phyloP scores from a whole-genome alignment of 1,284 basidiomycete genomes.

The Ceratobasidium sp. region DNA sequence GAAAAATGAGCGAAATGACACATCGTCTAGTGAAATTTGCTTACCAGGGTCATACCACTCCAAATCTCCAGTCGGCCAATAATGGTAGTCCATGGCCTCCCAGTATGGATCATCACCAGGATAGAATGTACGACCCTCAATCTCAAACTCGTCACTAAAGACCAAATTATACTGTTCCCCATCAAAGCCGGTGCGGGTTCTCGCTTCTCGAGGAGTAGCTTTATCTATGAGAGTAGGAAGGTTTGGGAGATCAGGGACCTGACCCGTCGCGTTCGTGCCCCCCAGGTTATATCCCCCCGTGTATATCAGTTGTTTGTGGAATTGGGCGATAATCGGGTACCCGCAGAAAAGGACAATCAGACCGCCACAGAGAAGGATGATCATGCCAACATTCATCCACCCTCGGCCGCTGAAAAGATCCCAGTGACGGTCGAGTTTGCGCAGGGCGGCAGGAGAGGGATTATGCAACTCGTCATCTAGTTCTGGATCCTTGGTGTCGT shows the following conservation, averaged over 20 bases:
- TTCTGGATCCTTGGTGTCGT: constrained; percentile 43
- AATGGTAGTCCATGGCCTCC: constrained; percentile 60
- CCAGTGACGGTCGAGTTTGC: constrained; percentile 40
- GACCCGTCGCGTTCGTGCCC: constrained; percentile 68
- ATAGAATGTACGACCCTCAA: constrained; percentile 58
- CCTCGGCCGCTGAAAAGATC: constrained; percentile 42
- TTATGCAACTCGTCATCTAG: constrained; percentile 43
- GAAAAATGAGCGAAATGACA: constrained; percentile 1
- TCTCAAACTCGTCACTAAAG: constrained; percentile 88
- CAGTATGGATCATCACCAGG: constrained; percentile 59
- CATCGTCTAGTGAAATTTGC: constrained; percentile 58
- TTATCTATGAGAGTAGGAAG: constrained; percentile 70
- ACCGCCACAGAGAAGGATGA: constrained; percentile 34
- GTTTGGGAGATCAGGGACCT: constrained; percentile 55
- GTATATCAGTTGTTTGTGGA: constrained; percentile 15
- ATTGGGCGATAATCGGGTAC: constrained; percentile 42
- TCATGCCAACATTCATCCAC: constrained; percentile 43
- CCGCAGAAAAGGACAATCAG: constrained; percentile 42
- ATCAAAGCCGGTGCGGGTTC: constrained; percentile 69
- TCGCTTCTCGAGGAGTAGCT: constrained; percentile 66
- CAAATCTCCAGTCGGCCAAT: constrained; percentile 79
- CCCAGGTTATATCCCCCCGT: constrained; percentile 31
- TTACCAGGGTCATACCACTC: constrained; percentile 83
- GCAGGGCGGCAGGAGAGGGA: constrained; percentile 40
- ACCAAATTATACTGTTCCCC: constrained; percentile 67